phyloP scores from a whole-genome alignment of 2,329 filamentous ascomycete genomes.

The Exophiala lecanii-corni region DNA sequence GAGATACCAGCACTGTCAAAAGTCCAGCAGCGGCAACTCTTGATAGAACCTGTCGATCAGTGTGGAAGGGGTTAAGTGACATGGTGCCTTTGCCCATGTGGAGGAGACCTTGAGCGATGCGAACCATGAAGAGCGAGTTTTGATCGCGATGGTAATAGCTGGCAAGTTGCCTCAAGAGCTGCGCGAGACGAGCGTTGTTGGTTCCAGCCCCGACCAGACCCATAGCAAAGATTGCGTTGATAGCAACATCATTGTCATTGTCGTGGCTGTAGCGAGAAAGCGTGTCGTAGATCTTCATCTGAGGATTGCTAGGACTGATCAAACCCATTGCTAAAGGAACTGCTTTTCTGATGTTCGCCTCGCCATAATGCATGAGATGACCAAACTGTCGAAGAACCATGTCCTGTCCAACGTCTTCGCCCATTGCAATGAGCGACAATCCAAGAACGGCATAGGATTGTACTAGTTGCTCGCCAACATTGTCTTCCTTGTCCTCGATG shows the following conservation, averaged over 20 bases:
- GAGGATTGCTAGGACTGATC: constrained; percentile 94
- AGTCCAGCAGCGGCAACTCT: constrained; percentile 85
- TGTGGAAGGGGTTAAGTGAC: constrained; percentile 97
- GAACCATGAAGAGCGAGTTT: constrained; percentile 97
- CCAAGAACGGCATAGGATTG: constrained; percentile 96
- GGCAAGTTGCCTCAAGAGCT: constrained; percentile 87
- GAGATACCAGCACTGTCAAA: constrained; percentile 80
- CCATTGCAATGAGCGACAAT: constrained; percentile 92
- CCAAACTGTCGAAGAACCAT: constrained; percentile 98
- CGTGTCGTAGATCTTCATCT: constrained; percentile 99
- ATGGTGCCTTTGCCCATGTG: constrained; percentile 99
- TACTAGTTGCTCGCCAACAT: constrained; percentile 90
- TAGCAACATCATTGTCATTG: constrained; percentile 95
- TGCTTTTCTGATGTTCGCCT: constrained; percentile 92
- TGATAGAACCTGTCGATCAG: constrained; percentile 91
- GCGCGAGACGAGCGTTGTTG: constrained; percentile 94
- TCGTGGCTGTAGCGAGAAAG: constrained; percentile 96
- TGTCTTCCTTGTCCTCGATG: constrained; percentile 88
- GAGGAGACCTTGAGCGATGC: constrained; percentile 91
- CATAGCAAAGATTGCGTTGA: constrained; percentile 99
- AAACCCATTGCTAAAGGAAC: constrained; percentile 96
- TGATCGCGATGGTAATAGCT: constrained; percentile 98
- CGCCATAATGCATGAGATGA: constrained; percentile 98
- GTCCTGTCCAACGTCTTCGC: constrained; percentile 95
- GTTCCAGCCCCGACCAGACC: constrained; percentile 93